phyloP scores from a whole-genome alignment of 2,329 filamentous ascomycete genomes.

The Aspergillus eucalypticola region DNA sequence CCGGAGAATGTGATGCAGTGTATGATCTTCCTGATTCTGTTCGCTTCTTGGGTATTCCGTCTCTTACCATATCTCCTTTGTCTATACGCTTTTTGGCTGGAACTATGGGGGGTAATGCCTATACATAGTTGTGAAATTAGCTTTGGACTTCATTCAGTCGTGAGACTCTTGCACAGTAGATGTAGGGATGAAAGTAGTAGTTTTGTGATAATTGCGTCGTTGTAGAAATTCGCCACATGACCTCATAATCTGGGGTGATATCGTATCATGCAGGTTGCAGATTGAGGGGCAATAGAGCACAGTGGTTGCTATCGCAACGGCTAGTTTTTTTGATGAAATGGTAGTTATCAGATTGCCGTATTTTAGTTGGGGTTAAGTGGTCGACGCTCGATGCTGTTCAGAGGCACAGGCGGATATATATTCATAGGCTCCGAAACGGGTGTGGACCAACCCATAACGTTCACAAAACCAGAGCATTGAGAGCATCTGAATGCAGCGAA shows the following conservation, averaged over 20 bases:
- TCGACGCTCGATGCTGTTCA: too few species aligned
- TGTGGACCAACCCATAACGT: neutral
- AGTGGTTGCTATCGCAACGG: neutral
- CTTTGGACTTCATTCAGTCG: conserved; percentile 6
- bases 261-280: neutral
- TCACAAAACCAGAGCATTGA: neutral
- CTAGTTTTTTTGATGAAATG: too few species aligned
- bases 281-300: neutral
- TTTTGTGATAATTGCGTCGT: neutral
- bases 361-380: neutral
- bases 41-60: conserved; percentile 15
- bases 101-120: conserved; percentile 10
- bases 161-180: neutral
- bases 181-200: too few species aligned
- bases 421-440: neutral
- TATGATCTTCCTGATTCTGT: conserved; percentile 21
- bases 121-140: conserved; percentile 20
- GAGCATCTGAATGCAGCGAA: too few species aligned
- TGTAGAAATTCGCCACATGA: neutral
- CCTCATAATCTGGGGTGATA: neutral
- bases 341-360: neutral
- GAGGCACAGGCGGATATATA: neutral
- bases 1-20: conserved; percentile 26
- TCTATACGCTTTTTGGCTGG: conserved; percentile 15
- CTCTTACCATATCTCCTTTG: conserved; percentile 20